A percentile compares a stretch with the other conserved stretches of the same genome.
These are phyloP conservation scores for Aspergillus panamensis DNA, from an alignment of 495 filamentous ascomycete genomes.

Conservation along the genomic window DNA sequence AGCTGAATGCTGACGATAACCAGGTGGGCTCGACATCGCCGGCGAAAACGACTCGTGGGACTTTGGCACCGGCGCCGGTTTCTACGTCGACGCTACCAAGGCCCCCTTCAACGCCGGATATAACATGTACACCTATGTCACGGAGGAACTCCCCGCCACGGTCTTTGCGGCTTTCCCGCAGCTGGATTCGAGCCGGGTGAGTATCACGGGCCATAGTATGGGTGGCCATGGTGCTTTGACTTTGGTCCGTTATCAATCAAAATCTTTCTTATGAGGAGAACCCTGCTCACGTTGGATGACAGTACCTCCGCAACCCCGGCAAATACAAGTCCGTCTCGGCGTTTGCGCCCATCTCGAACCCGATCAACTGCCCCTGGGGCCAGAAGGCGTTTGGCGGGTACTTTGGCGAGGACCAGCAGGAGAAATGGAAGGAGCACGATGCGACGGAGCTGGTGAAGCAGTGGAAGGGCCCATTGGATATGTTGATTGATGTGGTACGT, in stretches of 20 bases:
- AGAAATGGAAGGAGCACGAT: constrained; percentile 83
- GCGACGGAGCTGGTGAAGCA: constrained; percentile 83
- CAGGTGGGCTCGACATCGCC: constrained; percentile 66
- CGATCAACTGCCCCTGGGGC: constrained; percentile 83
- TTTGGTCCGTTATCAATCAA: constrained; percentile 45
- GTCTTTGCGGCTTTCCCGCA: constrained; percentile 64
- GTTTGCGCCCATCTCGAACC: constrained; percentile 91
- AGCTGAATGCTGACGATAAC: background rate
- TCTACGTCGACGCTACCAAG: constrained; percentile 88
- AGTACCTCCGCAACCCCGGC: constrained; percentile 85
- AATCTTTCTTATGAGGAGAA: background rate
- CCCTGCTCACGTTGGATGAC: constrained; percentile 5
- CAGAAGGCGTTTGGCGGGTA: constrained; percentile 93
- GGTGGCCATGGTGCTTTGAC: constrained; percentile 94
- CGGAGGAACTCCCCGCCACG: constrained; percentile 70
- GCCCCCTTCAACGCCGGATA: constrained; percentile 71
- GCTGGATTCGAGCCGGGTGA: constrained; percentile 64
- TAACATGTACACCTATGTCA: constrained; percentile 91
- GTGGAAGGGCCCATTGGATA: constrained; percentile 67
- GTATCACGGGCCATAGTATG: constrained; percentile 93
- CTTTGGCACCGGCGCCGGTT: constrained; percentile 86
- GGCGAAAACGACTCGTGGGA: constrained; percentile 85
- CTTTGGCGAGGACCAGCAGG: constrained; percentile 66
- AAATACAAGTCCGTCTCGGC: constrained; percentile 84
- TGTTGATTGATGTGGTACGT: constrained; percentile 74